A percentile compares a stretch with the other conserved stretches of the same genome.
Evolutionary conservation across 208 protist genomes (phyloP).

Genomic region (Trypanosoma avium): DNA sequence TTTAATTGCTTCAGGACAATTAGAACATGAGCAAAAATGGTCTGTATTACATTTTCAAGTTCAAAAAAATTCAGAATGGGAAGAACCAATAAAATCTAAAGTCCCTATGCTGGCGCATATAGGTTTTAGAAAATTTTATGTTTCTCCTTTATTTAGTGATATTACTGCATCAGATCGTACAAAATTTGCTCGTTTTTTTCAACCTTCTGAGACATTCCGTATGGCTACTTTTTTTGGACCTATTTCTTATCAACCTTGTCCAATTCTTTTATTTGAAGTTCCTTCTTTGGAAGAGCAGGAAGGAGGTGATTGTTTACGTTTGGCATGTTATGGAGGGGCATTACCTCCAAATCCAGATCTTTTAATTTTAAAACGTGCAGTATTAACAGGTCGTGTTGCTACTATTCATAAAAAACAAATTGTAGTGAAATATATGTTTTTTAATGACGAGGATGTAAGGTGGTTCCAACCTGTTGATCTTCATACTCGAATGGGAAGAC

Average conservation of each 20-base stretch:
- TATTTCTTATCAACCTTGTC: conserved; percentile 84
- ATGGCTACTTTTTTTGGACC: conserved; percentile 88
- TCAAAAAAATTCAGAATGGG: conserved; percentile 63
- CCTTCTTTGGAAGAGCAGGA: conserved; percentile 82
- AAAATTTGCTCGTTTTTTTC: conserved; percentile 86
- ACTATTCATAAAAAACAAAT: conserved; percentile 92
- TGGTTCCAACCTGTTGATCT: conserved; percentile 98
- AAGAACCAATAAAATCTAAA: conserved; percentile 89
- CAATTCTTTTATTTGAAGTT: conserved; percentile 84
- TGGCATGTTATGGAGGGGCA: conserved; percentile 76
- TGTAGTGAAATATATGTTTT: conserved; percentile 96
- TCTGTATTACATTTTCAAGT: conserved; percentile 87
- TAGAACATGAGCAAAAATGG: conserved; percentile 91
- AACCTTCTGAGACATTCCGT: conserved; percentile 75
- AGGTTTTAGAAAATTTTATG: conserved; percentile 90
- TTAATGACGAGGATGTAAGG: conserved; percentile 95
- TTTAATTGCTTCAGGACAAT: conserved; percentile 82
- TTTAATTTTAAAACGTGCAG: conserved; percentile 77
- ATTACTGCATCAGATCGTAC: conserved; percentile 76
- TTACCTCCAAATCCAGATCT: conserved; percentile 83
- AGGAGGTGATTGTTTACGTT: conserved; percentile 62
- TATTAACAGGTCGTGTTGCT: conserved; percentile 78
- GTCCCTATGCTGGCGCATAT: conserved; percentile 88
- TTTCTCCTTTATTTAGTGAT: conserved; percentile 89
- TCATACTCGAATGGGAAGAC: conserved; percentile 93